phyloP scores from a whole-genome alignment of 2,329 filamentous ascomycete species.

The Sporothrix luriei region DNA sequence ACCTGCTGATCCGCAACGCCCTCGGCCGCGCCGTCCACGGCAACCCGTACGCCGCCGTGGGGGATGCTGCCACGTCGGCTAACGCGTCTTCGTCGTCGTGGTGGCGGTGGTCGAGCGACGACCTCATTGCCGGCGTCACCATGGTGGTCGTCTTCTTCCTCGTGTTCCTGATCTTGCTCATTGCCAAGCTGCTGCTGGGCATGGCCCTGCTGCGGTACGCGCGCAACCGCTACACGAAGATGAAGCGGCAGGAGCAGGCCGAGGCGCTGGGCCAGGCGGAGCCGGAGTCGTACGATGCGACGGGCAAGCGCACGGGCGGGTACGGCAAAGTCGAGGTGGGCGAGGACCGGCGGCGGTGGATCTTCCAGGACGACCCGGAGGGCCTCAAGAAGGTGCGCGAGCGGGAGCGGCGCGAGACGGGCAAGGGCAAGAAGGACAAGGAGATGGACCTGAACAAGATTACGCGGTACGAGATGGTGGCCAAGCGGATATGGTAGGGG shows the following conservation, averaged over 20 bases:
- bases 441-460: constrained; percentile 67
- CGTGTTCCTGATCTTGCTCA: constrained; percentile 79
- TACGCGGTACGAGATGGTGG: constrained; percentile 88
- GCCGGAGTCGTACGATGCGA: constrained; percentile 63
- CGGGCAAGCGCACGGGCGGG: constrained; percentile 75
- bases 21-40: constrained; percentile 74
- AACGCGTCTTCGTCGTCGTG: constrained; percentile 28
- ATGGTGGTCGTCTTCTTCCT: constrained; percentile 85
- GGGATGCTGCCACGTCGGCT: constrained; percentile 34
- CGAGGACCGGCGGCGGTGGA: constrained; percentile 81
- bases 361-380: constrained; percentile 83
- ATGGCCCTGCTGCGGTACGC: constrained; percentile 83
- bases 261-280: constrained; percentile 52
- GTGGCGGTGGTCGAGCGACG: constrained; percentile 62
- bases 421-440: constrained; percentile 50
- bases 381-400: constrained; percentile 63
- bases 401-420: constrained; percentile 65
- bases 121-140: constrained; percentile 73
- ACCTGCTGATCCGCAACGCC: constrained; percentile 74
- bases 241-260: constrained; percentile 70
- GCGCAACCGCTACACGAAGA: constrained; percentile 74
- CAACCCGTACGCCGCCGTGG: constrained; percentile 45
- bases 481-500: constrained; percentile 90
- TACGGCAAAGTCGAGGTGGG: constrained; percentile 86
- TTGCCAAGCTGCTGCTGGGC: constrained; percentile 81